Percentiles rank a stretch among this genome's conserved stretches.
phyloP scores from a whole-genome alignment of 73 alveolate genomes.

The Uronychia binucleata region DNA sequence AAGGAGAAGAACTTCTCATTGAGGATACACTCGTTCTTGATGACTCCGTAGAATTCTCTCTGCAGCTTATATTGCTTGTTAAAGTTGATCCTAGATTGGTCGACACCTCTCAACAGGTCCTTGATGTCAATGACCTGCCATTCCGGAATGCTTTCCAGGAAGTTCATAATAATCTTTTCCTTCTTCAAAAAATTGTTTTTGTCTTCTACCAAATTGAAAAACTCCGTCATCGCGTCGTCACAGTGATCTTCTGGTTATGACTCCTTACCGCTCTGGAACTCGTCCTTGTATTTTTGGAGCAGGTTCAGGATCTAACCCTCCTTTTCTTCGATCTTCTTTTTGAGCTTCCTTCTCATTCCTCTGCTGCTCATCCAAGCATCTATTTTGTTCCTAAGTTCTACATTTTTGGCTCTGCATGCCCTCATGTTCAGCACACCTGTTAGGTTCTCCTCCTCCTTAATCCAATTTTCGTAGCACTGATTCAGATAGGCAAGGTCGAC shows the following conservation, averaged over 20 bases:
- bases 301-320: slow-evolving; percentile 24
- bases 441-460: slow-evolving; percentile 44
- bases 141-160: slow-evolving; percentile 1
- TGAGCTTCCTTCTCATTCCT: slow-evolving; percentile 18
- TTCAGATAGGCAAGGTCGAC: slow-evolving; percentile 36
- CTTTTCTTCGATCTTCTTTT: slow-evolving; percentile 21
- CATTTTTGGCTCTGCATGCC: slow-evolving; percentile 22
- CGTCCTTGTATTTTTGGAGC: slow-evolving; percentile 24
- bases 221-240: slow-evolving; percentile 20
- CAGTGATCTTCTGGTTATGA: slow-evolving; percentile 9
- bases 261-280: slow-evolving; percentile 17
- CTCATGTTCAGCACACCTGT: slow-evolving; percentile 41
- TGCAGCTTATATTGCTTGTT: slow-evolving; percentile 3
- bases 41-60: slow-evolving; percentile 28
- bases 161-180: slow-evolving; percentile 32
- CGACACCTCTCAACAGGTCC: slow-evolving; percentile 32
- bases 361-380: slow-evolving; percentile 46
- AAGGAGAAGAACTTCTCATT: slow-evolving; percentile 40
- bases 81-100: background rate
- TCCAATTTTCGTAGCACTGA: slow-evolving; percentile 34
- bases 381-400: slow-evolving; percentile 28
- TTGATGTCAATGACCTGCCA: slow-evolving; percentile 33
- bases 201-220: slow-evolving; percentile 15
- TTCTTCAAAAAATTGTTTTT: slow-evolving; percentile 19
- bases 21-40: slow-evolving; percentile 47